Evolutionary conservation across 164 flowering plant species (phyloP).

Genomic region (Dillenia suffruticosa): DNA sequence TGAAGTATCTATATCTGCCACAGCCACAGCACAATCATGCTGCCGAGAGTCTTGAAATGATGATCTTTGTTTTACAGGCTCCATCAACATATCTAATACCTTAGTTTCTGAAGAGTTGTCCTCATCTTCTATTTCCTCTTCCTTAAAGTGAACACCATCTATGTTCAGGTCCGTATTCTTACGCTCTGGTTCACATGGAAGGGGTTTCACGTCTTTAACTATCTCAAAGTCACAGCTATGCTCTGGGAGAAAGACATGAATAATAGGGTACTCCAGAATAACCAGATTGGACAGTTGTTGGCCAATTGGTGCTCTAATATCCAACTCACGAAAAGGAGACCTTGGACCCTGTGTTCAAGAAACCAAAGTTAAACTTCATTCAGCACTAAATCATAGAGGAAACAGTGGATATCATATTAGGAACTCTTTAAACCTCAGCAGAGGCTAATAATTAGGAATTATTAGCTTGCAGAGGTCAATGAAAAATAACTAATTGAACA

Average conservation of each 20-base stretch:
- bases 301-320: slow-evolving; percentile 43
- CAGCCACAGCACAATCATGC: slow-evolving; percentile 9
- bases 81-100: slow-evolving; percentile 45
- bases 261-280: slow-evolving; percentile 72
- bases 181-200: slow-evolving; percentile 8
- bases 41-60: not conserved
- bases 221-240: slow-evolving; percentile 56
- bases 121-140: slow-evolving; percentile 64
- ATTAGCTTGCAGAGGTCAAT: too few species aligned
- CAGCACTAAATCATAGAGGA: too few species aligned
- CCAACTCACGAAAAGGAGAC: slow-evolving; percentile 58
- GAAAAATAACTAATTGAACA: too few species aligned
- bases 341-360: slow-evolving; percentile 43
- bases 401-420: too few species aligned
- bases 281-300: slow-evolving; percentile 44
- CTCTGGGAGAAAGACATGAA: slow-evolving; percentile 70
- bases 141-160: slow-evolving; percentile 55
- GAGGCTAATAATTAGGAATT: too few species aligned
- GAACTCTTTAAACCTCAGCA: too few species aligned
- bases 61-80: not conserved
- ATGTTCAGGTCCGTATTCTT: slow-evolving; percentile 26
- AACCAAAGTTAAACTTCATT: too few species aligned
- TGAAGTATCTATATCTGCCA: slow-evolving; percentile 1
- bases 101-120: slow-evolving; percentile 31
- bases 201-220: slow-evolving; percentile 21